A percentile compares a stretch with the other conserved stretches of the same genome.
Conservation (phyloP, 305 asterid genomes). For the Coffea humblotiana region DNA sequence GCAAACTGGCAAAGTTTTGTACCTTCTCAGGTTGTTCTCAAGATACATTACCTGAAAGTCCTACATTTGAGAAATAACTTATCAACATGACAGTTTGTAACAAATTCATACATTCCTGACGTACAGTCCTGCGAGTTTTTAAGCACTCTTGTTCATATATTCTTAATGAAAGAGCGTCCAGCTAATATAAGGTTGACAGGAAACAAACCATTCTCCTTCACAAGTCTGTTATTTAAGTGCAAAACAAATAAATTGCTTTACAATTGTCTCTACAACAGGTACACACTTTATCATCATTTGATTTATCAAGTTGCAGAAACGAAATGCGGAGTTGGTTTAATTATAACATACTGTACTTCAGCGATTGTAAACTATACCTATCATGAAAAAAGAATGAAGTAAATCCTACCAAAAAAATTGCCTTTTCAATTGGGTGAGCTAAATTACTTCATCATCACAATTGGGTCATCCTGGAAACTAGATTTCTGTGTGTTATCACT, state of each 20-base stretch:
- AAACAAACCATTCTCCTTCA: too few relatives aligned
- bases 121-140: neutral
- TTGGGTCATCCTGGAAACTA: neutral
- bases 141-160: too few relatives aligned
- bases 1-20: neutral
- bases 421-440: neutral
- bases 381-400: too few relatives aligned
- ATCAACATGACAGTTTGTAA: neutral
- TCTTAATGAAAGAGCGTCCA: too few relatives aligned
- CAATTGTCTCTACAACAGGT: too few relatives aligned
- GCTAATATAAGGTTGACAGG: too few relatives aligned
- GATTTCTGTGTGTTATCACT: neutral
- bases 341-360: too few relatives aligned
- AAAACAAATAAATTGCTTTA: neutral
- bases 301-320: neutral
- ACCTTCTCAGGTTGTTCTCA: neutral
- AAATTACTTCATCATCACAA: neutral
- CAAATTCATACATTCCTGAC: too few relatives aligned
- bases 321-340: neutral
- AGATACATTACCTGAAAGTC: too few relatives aligned
- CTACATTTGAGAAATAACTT: neutral
- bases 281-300: too few relatives aligned
- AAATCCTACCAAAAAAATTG: neutral
- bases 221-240: neutral
- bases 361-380: neutral